Conservation (phyloP, 352 stramenopile genomes). For the Phytophthora capsici region DNA sequence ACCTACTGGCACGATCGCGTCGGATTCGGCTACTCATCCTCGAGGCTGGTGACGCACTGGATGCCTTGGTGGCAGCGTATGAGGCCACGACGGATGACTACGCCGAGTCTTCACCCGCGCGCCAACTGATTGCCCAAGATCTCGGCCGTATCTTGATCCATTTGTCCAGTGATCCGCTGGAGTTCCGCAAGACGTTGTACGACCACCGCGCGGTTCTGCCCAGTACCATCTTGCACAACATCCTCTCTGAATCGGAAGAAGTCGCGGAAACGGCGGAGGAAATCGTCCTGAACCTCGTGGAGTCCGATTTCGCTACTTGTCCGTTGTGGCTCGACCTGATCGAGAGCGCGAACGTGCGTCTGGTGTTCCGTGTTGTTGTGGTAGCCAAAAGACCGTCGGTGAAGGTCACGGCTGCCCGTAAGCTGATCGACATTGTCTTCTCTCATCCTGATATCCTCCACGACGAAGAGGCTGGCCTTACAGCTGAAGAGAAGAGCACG, state of each 20-base stretch:
- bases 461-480: constrained; percentile 56
- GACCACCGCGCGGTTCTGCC: constrained; percentile 66
- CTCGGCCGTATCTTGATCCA: constrained; percentile 69
- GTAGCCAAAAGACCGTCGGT: constrained; percentile 59
- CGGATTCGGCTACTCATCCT: constrained; percentile 76
- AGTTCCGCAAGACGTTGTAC: constrained; percentile 84
- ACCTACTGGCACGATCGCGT: constrained; percentile 60
- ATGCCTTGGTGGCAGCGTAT: constrained; percentile 66
- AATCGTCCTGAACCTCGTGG: constrained; percentile 78
- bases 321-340: constrained; percentile 83
- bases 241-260: constrained; percentile 56
- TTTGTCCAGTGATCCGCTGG: constrained; percentile 73
- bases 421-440: constrained; percentile 83
- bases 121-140: constrained; percentile 54
- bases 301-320: constrained; percentile 84
- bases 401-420: constrained; percentile 70
- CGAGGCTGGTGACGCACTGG: constrained; percentile 60
- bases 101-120: constrained; percentile 29
- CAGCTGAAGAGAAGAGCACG: constrained; percentile 55
- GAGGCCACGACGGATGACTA: constrained; percentile 52
- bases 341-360: constrained; percentile 61
- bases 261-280: constrained; percentile 70
- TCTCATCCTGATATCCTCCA: constrained; percentile 59
- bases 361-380: constrained; percentile 68
- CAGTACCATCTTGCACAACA: constrained; percentile 65